Evolutionary conservation across 768 basidiomycete genomes (phyloP).

Genomic region (Hemileccinum rubropunctum): DNA sequence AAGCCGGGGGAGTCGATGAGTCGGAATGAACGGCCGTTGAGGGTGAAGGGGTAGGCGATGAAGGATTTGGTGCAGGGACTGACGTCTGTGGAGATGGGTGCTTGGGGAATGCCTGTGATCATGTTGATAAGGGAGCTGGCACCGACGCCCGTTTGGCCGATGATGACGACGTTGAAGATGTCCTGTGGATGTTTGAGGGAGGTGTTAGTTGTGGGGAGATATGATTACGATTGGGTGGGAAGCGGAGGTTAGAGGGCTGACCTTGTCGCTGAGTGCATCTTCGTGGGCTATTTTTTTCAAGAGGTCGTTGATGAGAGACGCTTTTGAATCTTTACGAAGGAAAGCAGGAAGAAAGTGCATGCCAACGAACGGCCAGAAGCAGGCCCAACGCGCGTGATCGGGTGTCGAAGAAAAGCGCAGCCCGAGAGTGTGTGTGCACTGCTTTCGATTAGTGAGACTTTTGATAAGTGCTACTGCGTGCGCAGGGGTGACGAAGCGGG

Average conservation of each 20-base stretch:
- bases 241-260: too few species aligned
- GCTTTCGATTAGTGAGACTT: too few species aligned
- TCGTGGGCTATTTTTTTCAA: constrained; percentile 21
- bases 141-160: constrained; percentile 32
- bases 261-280: constrained; percentile 23
- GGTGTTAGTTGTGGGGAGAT: neutral
- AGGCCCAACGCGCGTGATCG: too few species aligned
- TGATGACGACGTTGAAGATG: constrained; percentile 30
- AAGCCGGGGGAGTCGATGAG: constrained; percentile 31
- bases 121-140: constrained; percentile 43
- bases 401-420: constrained; percentile 8
- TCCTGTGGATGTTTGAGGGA: too few species aligned
- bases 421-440: constrained; percentile 14
- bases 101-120: constrained; percentile 21
- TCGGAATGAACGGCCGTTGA: constrained; percentile 28
- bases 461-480: neutral
- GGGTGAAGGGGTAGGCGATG: constrained; percentile 22
- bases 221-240: neutral
- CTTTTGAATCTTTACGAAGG: constrained; percentile 27
- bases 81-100: constrained; percentile 27
- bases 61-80: constrained; percentile 26
- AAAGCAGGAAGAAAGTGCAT: constrained; percentile 29
- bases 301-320: constrained; percentile 21
- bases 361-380: constrained; percentile 4
- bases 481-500: constrained; percentile 3